Conservation (phyloP, 768 basidiomycete genomes). For the Cubamyces sp. region DNA sequence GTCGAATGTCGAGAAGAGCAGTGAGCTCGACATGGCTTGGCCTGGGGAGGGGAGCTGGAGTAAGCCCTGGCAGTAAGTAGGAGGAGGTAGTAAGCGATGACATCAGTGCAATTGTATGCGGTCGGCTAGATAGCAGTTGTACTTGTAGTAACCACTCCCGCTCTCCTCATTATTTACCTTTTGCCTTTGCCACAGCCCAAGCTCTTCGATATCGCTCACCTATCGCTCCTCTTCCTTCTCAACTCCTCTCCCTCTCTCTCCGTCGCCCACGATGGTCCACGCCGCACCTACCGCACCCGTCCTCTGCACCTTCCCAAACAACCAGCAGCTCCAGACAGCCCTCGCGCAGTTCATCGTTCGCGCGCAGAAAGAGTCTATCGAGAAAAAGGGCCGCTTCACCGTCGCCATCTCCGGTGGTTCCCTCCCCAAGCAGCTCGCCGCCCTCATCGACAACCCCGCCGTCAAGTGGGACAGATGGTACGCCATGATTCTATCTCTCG, state of each 20-base stretch:
- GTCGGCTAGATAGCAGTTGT: constrained; percentile 9
- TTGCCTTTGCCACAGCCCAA: not conserved
- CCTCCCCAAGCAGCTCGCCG: constrained; percentile 79
- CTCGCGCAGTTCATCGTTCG: constrained; percentile 85
- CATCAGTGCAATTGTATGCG: constrained; percentile 15
- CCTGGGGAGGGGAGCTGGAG: not conserved
- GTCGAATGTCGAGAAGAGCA: constrained; percentile 81
- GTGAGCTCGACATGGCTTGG: constrained; percentile 25
- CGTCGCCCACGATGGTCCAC: constrained; percentile 15
- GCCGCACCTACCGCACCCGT: constrained; percentile 64
- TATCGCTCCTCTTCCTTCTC: constrained; percentile 1
- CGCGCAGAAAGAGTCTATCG: constrained; percentile 87
- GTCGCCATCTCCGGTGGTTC: constrained; percentile 94
- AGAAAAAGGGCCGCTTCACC: constrained; percentile 89
- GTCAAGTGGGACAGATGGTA: constrained; percentile 96
- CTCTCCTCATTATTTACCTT: not conserved
- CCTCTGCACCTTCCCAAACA: constrained; percentile 68
- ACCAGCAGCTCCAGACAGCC: constrained; percentile 56
- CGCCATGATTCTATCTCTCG: constrained; percentile 29
- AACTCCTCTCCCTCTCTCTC: constrained; percentile 1
- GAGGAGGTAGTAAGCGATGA: constrained; percentile 7
- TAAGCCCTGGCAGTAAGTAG: not conserved
- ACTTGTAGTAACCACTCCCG: too few species aligned
- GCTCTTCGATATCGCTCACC: constrained; percentile 4
- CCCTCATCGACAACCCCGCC: constrained; percentile 62